phyloP scores from a whole-genome alignment of 2,329 filamentous ascomycete species.

The Malbranchea cinnamomea region DNA sequence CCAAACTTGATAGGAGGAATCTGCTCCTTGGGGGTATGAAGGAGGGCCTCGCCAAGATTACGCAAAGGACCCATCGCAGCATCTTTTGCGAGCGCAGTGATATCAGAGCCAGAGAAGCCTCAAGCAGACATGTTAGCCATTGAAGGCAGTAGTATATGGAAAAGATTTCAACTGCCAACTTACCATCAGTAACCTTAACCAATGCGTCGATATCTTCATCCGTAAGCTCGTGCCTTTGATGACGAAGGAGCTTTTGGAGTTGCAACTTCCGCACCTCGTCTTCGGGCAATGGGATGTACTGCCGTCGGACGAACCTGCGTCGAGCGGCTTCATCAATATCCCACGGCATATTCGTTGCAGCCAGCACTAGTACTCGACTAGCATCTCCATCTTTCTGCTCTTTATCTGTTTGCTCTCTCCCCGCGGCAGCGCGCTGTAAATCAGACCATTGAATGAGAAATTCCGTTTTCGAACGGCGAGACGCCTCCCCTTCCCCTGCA shows the following conservation, averaged over 20 bases:
- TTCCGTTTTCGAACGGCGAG: constrained; percentile 87
- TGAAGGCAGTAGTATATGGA: not conserved
- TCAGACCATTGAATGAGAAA: constrained; percentile 98
- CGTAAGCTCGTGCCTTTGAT: constrained; percentile 70
- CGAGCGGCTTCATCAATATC: constrained; percentile 93
- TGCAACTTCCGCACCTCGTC: constrained; percentile 65
- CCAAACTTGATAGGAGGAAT: constrained; percentile 71
- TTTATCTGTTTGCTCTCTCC: constrained; percentile 49
- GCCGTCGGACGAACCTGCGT: constrained; percentile 75
- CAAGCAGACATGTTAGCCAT: not conserved
- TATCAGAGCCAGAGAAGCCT: constrained; percentile 97
- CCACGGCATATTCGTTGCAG: constrained; percentile 93
- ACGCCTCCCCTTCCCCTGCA: constrained; percentile 75
- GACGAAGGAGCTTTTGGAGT: constrained; percentile 60
- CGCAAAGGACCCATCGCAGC: constrained; percentile 93
- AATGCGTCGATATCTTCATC: constrained; percentile 57
- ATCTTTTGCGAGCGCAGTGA: constrained; percentile 91
- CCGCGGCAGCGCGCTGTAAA: constrained; percentile 78
- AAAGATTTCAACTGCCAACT: constrained; percentile 14
- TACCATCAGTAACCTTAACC: constrained; percentile 74
- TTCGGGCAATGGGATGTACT: constrained; percentile 92
- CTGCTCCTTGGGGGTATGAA: constrained; percentile 87
- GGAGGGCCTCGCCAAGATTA: constrained; percentile 72
- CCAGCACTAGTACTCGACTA: constrained; percentile 78
- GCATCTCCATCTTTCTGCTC: constrained; percentile 64